These are phyloP conservation scores for Teratosphaeria viscida DNA, from an alignment of 2,329 filamentous ascomycete genomes.

Conservation along the genomic window DNA sequence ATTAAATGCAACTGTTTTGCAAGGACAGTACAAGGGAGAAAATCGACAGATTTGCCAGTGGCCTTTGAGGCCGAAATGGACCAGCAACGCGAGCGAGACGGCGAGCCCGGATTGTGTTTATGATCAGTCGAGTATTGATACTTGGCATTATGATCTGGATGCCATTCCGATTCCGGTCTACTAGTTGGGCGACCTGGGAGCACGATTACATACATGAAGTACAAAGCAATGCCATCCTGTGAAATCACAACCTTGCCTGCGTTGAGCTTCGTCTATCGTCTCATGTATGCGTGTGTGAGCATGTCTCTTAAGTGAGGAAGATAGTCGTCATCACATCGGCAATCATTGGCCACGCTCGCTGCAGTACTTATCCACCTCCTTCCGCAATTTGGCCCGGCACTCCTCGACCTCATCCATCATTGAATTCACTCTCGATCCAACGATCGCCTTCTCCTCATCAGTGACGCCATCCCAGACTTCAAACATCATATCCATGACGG, in stretches of 20 bases:
- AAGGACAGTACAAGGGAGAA: conserved; percentile 8
- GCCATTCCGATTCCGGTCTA: conserved; percentile 33
- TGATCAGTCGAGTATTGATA: conserved; percentile 30
- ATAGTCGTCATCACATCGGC: not conserved
- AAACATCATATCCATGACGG: conserved; percentile 62
- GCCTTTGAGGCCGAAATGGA: conserved; percentile 11
- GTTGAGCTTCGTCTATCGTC: not conserved
- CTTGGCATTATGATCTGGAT: conserved; percentile 34
- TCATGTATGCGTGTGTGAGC: not conserved
- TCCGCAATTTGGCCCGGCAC: conserved; percentile 55
- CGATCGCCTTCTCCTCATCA: conserved; percentile 5
- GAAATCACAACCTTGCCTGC: not conserved
- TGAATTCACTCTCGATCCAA: conserved; percentile 20
- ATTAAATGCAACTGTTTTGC: conserved; percentile 7
- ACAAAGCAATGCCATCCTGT: not conserved
- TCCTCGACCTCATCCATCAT: conserved; percentile 58
- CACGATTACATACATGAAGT: not conserved
- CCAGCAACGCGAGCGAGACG: conserved; percentile 19
- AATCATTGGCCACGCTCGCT: not conserved
- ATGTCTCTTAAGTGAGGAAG: no score
- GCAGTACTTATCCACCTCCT: conserved; percentile 50
- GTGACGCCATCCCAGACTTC: conserved; percentile 40
- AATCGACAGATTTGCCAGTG: conserved; percentile 10
- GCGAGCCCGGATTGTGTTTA: conserved; percentile 28
- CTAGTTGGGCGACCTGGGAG: conserved; percentile 11